Evolutionary conservation across 805 yeast genomes (phyloP).

Genomic region (Wickerhamiella sergipiensis): DNA sequence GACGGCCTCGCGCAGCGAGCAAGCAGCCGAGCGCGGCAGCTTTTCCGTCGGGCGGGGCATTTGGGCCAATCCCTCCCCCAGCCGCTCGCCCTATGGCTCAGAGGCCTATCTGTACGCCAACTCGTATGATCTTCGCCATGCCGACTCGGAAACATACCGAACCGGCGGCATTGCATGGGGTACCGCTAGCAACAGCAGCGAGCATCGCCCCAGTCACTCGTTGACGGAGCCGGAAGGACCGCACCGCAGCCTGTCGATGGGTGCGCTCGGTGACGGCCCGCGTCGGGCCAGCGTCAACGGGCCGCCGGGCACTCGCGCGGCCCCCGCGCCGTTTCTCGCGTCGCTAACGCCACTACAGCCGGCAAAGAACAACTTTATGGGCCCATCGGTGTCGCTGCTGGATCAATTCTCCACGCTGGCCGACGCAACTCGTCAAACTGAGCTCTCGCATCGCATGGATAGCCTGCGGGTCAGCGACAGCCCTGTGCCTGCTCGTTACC

Average conservation of each 20-base stretch:
- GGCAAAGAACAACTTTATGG: slow-evolving; percentile 10
- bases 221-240: slow-evolving; percentile 1
- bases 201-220: background rate
- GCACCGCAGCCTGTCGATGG: slow-evolving; percentile 1
- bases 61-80: slow-evolving; percentile 1
- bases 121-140: background rate
- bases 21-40: background rate
- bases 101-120: background rate
- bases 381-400: slow-evolving; percentile 15
- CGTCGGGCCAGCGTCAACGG: slow-evolving; percentile 7
- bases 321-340: slow-evolving; percentile 10
- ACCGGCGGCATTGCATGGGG: slow-evolving; percentile 20
- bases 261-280: slow-evolving; percentile 1
- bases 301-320: background rate
- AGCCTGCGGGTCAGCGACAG: background rate
- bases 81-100: background rate
- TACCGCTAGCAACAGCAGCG: slow-evolving; percentile 6
- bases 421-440: slow-evolving; percentile 18
- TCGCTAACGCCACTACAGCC: slow-evolving; percentile 5
- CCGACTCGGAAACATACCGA: slow-evolving; percentile 15
- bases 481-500: background rate
- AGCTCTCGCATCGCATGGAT: slow-evolving; percentile 3
- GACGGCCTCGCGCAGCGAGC: background rate
- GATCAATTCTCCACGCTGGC: slow-evolving; percentile 18
- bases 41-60: background rate